Evolutionary conservation across 139 green algal genomes (phyloP), one percentile per base, ranked within the genome.

Genomic region (Chloropicon primus): DNA sequence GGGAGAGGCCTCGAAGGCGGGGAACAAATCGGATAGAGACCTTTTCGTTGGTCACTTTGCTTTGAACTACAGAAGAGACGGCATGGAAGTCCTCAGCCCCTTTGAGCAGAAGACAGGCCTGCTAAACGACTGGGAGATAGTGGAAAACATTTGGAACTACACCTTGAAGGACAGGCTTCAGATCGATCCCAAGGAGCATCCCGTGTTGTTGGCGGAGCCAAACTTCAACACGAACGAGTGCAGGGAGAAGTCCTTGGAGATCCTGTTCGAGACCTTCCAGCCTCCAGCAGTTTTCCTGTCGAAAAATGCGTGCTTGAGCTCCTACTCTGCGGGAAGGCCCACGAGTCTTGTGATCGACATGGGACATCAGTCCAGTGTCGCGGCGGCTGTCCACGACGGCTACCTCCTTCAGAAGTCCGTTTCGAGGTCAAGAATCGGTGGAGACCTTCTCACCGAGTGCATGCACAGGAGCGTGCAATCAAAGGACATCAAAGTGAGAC

Each of bases 291-390:
- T 96, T 2, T 99, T 97, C 85, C 81, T 98, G 72, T 89, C 91
- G 0, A 93, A 93, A 78, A 93, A 92, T 71, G 89, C 94, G 1
- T 90, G 96, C 79, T 83, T 99, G 5, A 88, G 78, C 2, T 90
- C 89, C 17, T 99, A 97, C 82, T 89, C 94, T 5, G 88, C 81
- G 17, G 95, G 90, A 22, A 83, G 90, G 22, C 91, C 96, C 74
- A 97, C 93, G 1, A 89, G 86, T 1, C 80, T 99, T 21, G 91
- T 98, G 21, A 88, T 98, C 23, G 94, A 97, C 80, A 74, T 82
- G 0, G 90, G 93, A 2, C 85, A 94, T 80, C 54, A 85, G 21
- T 28, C 81, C 77, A 87, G 91, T 91, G 92, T 96, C 10, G 74
- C 91, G 10, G 41, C 41, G 10, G 94, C 93, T 5, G 93, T 98